phyloP scores from a whole-genome alignment of 129 eudicot genomes.

The Flaveria brownii region DNA sequence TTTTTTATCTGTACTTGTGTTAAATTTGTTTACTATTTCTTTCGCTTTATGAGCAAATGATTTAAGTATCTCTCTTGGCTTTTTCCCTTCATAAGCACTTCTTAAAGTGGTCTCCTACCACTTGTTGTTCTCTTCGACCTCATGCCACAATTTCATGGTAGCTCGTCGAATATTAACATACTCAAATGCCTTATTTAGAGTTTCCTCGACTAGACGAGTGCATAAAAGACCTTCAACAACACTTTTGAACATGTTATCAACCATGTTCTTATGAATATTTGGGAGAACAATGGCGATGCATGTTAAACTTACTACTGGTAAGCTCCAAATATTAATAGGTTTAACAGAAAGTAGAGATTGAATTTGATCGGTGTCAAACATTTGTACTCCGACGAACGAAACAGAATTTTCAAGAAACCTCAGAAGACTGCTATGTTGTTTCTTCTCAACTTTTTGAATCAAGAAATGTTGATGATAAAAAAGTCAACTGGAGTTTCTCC shows the following conservation, averaged over 20 bases:
- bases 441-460: not conserved
- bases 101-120: not conserved
- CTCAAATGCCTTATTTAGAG: not conserved
- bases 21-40: not conserved
- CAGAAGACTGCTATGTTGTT: not conserved
- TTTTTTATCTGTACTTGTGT: too few relatives aligned
- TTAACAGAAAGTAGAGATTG: not conserved
- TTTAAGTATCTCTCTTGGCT: not conserved
- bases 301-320: conserved; percentile 13
- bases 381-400: not conserved
- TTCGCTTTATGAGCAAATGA: not conserved
- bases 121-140: not conserved
- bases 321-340: not conserved
- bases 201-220: not conserved
- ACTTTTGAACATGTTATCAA: not conserved
- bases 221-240: not conserved
- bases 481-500: too few relatives aligned
- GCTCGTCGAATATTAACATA: not conserved
- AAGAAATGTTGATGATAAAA: not conserved
- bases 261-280: not conserved
- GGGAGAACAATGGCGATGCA: not conserved
- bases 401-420: conserved; percentile 2
- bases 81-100: not conserved
- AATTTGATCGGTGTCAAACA: conserved; percentile 3
- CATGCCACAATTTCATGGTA: not conserved